A percentile compares a stretch with the other conserved stretches of the same genome.
Conservation (phyloP, 164 flowering plant genomes). For the Kingdonia uniflora region DNA sequence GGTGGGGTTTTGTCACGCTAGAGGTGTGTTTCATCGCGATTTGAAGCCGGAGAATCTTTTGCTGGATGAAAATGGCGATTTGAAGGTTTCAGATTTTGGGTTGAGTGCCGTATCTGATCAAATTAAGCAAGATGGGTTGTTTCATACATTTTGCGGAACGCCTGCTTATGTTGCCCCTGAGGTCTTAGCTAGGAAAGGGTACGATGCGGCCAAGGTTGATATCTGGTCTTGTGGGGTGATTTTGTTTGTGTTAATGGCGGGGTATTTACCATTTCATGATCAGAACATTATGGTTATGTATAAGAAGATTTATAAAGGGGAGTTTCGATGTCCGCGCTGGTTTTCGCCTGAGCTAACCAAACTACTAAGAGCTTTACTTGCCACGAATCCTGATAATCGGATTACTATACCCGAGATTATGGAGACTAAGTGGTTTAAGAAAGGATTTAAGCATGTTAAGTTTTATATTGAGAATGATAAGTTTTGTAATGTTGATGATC, state of each 20-base stretch:
- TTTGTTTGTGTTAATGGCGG: slow-evolving; percentile 72
- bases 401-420: slow-evolving; percentile 63
- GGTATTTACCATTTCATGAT: slow-evolving; percentile 64
- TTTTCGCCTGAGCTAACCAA: slow-evolving; percentile 44
- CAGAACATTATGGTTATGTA: slow-evolving; percentile 71
- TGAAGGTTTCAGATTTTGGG: slow-evolving; percentile 71
- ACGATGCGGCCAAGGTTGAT: slow-evolving; percentile 67
- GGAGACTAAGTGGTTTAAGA: slow-evolving; percentile 58
- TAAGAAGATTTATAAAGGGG: slow-evolving; percentile 67
- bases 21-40: slow-evolving; percentile 71
- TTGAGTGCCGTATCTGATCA: slow-evolving; percentile 70
- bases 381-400: slow-evolving; percentile 54
- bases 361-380: slow-evolving; percentile 36
- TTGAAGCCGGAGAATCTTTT: slow-evolving; percentile 71
- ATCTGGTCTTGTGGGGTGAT: slow-evolving; percentile 75
- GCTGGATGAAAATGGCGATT: slow-evolving; percentile 56
- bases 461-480: slow-evolving; percentile 64
- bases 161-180: slow-evolving; percentile 87
- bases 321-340: slow-evolving; percentile 75
- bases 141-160: slow-evolving; percentile 76
- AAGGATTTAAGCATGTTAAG: slow-evolving; percentile 59
- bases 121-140: slow-evolving; percentile 65
- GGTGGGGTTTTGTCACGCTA: slow-evolving; percentile 63
- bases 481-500: slow-evolving; percentile 27
- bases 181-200: slow-evolving; percentile 56